Evolutionary conservation across 345 rosid genomes (phyloP), one percentile per base, ranked within the genome.

Genomic region (Eucalyptus brandiana): DNA sequence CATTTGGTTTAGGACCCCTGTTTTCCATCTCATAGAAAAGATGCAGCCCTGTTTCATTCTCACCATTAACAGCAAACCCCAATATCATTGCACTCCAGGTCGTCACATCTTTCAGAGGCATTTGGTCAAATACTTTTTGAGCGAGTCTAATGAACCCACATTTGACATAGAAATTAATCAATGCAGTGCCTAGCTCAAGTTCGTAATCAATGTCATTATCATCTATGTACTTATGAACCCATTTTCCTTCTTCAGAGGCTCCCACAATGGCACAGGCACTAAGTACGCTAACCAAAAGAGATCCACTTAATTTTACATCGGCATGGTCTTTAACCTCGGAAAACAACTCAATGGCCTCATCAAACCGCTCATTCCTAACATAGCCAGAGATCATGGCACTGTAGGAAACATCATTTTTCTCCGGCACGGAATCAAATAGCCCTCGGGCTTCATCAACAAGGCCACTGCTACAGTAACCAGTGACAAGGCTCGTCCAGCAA

Each of bases 331-430:
- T 92, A 86, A 93, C 76, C 91, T 89, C 88, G 4, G 4, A 91
- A 92, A 93, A 92, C 88, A 92, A 89, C 80, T 62, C 89, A 42
- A 91, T 89, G 51, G 91, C 92, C 88, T 93, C 92, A 26, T 89
- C 80, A 50, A 90, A 93, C 49, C 80, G 81, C 51, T 58, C 85
- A 80, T 90, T 92, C 87, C 81, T 47, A 44, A 91, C 92, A 65
- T 89, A 91, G 87, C 93, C 93, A 87, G 93, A 92, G 51, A 91
- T 54, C 88, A 92, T 91, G 40, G 93, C 93, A 87, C 92, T 86
- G 54, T 67, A 91, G 86, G 93, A 90, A 87, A 92, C 89, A 44
- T 86, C 90, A 86, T 90, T 91, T 87, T 87, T 92, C 67, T 87
- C 88, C 0, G 90, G 92, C 88, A 91, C 89, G 86, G 9, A 83